A percentile compares a stretch with the other conserved stretches of the same genome.
These are phyloP conservation scores for Naegleria fowleri DNA, from an alignment of 208 protist species.

Conservation along the genomic window DNA sequence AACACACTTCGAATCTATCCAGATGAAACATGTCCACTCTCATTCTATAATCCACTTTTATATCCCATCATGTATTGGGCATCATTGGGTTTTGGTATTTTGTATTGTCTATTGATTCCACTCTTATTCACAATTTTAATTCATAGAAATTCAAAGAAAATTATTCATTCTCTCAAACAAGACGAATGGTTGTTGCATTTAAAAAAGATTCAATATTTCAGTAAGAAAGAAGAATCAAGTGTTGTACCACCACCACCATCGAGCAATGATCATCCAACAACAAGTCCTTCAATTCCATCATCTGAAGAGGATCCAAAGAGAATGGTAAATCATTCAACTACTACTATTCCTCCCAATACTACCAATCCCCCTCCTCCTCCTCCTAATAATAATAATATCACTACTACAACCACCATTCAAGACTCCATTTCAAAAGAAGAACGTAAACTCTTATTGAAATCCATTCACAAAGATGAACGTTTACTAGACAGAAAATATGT, in stretches of 20 bases:
- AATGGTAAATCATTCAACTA: too few relatives aligned
- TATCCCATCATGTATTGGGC: not conserved
- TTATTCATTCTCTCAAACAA: not conserved
- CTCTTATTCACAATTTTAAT: not conserved
- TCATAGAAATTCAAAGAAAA: not conserved
- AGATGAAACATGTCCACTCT: not conserved
- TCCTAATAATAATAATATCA: not conserved
- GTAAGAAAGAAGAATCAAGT: not conserved
- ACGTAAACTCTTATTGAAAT: not conserved
- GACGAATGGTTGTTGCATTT: not conserved
- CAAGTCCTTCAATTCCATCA: too few relatives aligned
- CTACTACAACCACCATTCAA: not conserved
- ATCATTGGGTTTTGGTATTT: not conserved
- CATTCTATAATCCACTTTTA: not conserved
- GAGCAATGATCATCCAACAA: too few relatives aligned
- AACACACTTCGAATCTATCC: not conserved
- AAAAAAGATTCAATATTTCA: not conserved
- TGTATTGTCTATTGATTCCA: not conserved
- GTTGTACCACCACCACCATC: too few relatives aligned
- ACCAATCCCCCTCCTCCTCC: not conserved
- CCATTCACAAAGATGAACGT: not conserved
- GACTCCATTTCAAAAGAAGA: not conserved
- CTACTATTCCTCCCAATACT: too few relatives aligned
- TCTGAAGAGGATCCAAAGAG: too few relatives aligned
- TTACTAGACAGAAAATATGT: not conserved